Evolutionary conservation across 1,284 basidiomycete species (phyloP).

Genomic region (Lentinula novae-zelandiae): DNA sequence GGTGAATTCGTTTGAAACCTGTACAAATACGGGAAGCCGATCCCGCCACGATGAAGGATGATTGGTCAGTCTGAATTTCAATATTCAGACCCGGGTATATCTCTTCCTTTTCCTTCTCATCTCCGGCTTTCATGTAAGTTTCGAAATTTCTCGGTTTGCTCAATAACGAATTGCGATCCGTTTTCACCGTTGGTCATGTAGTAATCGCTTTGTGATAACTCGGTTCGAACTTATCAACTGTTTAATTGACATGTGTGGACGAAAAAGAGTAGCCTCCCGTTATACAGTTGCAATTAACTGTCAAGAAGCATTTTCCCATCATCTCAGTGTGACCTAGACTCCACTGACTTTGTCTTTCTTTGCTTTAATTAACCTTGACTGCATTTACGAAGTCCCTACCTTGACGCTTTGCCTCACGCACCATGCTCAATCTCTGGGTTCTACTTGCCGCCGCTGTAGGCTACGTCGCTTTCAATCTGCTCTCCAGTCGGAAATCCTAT

Average conservation of each 20-base stretch:
- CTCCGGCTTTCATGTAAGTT: background rate
- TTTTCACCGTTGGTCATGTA: background rate
- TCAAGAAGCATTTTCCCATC: background rate
- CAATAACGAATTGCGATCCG: background rate
- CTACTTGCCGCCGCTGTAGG: background rate
- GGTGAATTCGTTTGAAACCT: background rate
- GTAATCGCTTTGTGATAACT: background rate
- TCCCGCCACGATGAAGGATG: background rate
- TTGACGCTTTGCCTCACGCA: background rate
- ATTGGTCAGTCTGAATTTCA: background rate
- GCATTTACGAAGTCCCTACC: background rate
- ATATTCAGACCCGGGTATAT: background rate
- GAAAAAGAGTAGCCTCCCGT: background rate
- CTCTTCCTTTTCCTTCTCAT: background rate
- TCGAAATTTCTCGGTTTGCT: background rate
- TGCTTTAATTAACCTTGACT: background rate
- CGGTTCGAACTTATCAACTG: background rate
- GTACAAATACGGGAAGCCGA: background rate
- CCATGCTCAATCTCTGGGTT: background rate
- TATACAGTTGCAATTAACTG: background rate
- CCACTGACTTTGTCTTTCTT: background rate
- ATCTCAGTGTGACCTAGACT: background rate
- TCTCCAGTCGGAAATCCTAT: background rate
- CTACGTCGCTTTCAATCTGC: background rate
- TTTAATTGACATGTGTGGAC: background rate